Evolutionary conservation across 2,329 filamentous ascomycete species (phyloP), one percentile per base, ranked within the genome.

Genomic region (Penicillium sp.): DNA sequence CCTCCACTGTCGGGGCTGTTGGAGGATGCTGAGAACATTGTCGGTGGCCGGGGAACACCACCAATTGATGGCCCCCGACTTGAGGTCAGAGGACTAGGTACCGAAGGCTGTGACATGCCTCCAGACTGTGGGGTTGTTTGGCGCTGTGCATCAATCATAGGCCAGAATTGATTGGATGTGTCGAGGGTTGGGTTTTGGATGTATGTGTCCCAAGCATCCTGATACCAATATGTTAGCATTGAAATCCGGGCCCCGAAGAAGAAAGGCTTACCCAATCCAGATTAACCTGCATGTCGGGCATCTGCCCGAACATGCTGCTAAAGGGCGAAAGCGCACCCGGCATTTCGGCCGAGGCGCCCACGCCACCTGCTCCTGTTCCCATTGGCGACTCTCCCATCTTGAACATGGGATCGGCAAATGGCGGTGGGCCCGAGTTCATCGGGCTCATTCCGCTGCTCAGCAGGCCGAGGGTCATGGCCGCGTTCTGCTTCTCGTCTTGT

Each of bases 171-270:
- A 42, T 70, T 76, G 15, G 73, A 64, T 10, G 73, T 68, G 48
- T 81, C 79, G 35, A 79, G 61, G 7, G 70, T 79, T 6, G 83
- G 79, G 52, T 83, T 85, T 70, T 89, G 86, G 48, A 89, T 84
- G 65, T 88, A 89, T 7, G 81, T 84, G 68, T 89, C 87, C 86
- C 86, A 89, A 29, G 86, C 85, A 61, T 88, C 83, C 85, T 87
- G 62, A 8, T 8, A 36, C 29, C 63, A 31, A 47, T 49, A 53
- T 67, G 69, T 76, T 55, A 74, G 66, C 42, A 61, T 60, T 41
- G 25, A 29, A 15, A 10, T 3, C n/a, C 13, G 23, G 38, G 6
- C 29, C 15, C 25, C 5, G 49, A 9, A 45, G 6, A 15, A 8
- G 19, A 15, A 47, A 27, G 50, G 29, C 82, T 72, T 79, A 89